Conservation (phyloP, 164 flowering plant species). For the Piper betle region DNA sequence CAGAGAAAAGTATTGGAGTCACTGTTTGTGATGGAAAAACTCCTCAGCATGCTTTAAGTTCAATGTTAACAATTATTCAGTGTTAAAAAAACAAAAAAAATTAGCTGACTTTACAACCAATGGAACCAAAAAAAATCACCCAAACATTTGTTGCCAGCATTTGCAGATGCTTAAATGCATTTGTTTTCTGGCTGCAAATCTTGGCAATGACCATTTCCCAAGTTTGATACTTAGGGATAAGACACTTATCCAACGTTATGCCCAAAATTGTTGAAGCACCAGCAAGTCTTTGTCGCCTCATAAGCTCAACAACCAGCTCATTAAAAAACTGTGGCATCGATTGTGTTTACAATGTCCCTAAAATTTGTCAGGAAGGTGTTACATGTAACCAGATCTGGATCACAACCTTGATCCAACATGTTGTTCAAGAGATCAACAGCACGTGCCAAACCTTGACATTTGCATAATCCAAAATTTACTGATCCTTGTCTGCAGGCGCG, state of each 20-base stretch:
- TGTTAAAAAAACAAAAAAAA: too few relatives aligned
- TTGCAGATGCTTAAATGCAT: constrained; percentile 33
- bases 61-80: too few relatives aligned
- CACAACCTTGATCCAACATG: too few relatives aligned
- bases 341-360: constrained; percentile 38
- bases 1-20: too few relatives aligned
- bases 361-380: constrained; percentile 50
- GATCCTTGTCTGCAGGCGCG: too few relatives aligned
- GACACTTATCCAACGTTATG: constrained; percentile 59
- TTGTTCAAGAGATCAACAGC: constrained; percentile 45
- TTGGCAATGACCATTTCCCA: constrained; percentile 45
- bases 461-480: constrained; percentile 65
- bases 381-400: constrained; percentile 52
- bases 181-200: constrained; percentile 44
- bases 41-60: too few relatives aligned
- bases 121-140: constrained; percentile 8
- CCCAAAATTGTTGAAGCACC: constrained; percentile 55
- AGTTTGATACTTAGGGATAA: constrained; percentile 48
- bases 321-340: constrained; percentile 64
- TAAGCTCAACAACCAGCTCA: constrained; percentile 53
- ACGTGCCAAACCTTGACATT: constrained; percentile 28
- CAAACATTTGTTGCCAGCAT: constrained; percentile 38
- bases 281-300: constrained; percentile 29
- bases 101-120: background rate
- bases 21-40: too few relatives aligned